Base-by-base conservation (phyloP, 805 yeast genomes). In the Peterozyma xylosa region DNA sequence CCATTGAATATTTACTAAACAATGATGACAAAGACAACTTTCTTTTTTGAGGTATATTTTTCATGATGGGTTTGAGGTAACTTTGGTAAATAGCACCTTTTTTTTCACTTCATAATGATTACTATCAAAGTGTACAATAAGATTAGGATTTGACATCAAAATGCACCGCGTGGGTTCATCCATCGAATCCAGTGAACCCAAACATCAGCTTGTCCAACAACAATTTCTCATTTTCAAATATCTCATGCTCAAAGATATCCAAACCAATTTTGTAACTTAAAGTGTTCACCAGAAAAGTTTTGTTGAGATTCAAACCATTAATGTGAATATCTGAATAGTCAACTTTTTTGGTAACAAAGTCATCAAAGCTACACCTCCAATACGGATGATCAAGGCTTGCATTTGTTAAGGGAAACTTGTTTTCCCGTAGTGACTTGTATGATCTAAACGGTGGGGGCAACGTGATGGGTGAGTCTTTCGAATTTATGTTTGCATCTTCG, bases 151-250 rank as follows among this genome's bases (percentile, higher is more conserved):
- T 21, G 27, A 5, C 27, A 21, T 21, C 7, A 21, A 7, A 21
- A 21, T 21, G 27, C 7, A 21, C 27, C 27, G 7, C 7, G 27
- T 4, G 27, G 7, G 7, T 7, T 21, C 7, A 21, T 21, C 27
- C 37, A 11, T 16, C 14, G 39, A 45, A 45, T 13, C 47, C 47
- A 11, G 15, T 14, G 34, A 45, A 45, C 9, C 47, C 47, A 21
- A 15, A 38, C 27, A 45, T 34, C n/a, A 41, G 10, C 34, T n/a
- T 13, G 34, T 45, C 47, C 18, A 35, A 27, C 17, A 37, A 5
- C 5, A 9, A 14, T 10, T 37, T n/a, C 14, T 37, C 44, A 14
- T 45, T 43, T 15, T 30, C 29, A 4, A 29, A 14, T 5, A 34
- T 21, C 9, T 41, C 36, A 13, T 30, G 17, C 7, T 29, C 14